Base-by-base conservation (phyloP, 2,329 filamentous ascomycete genomes). In the Colletotrichum acutatum region DNA sequence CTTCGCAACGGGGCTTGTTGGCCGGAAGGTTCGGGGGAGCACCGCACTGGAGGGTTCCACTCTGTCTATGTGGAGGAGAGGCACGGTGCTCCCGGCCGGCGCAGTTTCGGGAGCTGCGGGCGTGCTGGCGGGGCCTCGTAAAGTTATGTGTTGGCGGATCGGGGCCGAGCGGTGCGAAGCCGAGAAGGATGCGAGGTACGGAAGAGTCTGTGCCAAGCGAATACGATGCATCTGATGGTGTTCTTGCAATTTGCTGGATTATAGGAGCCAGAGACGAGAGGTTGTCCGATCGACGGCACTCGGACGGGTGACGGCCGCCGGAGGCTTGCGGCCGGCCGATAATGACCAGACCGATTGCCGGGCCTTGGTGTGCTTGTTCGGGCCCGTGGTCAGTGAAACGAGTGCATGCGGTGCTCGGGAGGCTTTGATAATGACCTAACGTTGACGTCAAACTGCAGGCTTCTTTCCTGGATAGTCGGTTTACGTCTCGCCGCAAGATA, bases 171-270 rank as follows among this genome's bases (percentile, higher is more conserved):
- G 65, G 53, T 28, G 52, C 58, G 58, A 64, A 32, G 28, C 58
- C 34, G 53, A 56, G 30, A 59, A 53, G 52, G 68, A 67, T 49
- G 49, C 49, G 57, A 71, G 26, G 11, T 32, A 22, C 28, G 34
- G 24, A 14, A 11, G 6, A 16, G 37, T 53, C 28, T 37, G 60
- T 57, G 62, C 14, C 49, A 26, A 42, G 22, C 28, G 37, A 54
- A 66, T 46, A 37, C 61, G 42, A 54, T 14, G 14, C 4, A 1
- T 16, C 42, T 11, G 22, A 11, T 2, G 46, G 46, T 28, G 64
- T 6, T 6, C 34, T 14, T 42, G n/a, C 19, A 46, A 16, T 42
- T 46, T 57, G 37, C 14, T n/a, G 32, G 32, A 26, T 34, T 46
- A 59, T n/a, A 28, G 26, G 14, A 22, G 30, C 6, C 49, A 46